These are phyloP conservation scores for Tieghemiomyces parasiticus DNA, from an alignment of 192 early-diverging fungal species.

Conservation along the genomic window DNA sequence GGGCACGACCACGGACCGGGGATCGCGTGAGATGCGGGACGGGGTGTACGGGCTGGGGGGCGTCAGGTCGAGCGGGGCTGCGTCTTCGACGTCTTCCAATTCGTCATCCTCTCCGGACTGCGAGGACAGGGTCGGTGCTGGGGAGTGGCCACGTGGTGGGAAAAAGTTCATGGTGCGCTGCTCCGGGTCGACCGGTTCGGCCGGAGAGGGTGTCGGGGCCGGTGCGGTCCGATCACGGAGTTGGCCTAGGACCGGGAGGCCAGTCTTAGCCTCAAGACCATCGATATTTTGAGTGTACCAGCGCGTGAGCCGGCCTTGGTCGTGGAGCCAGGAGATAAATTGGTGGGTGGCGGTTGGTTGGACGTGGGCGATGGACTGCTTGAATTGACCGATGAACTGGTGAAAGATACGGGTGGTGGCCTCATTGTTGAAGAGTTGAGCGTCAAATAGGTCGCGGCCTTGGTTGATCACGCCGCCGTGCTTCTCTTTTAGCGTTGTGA, in stretches of 20 bases:
- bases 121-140: neutral
- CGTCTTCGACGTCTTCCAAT: neutral
- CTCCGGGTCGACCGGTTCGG: neutral
- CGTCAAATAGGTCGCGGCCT: slow-evolving; percentile 80
- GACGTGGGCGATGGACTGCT: slow-evolving; percentile 27
- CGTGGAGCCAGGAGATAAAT: slow-evolving; percentile 32
- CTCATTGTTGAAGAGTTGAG: slow-evolving; percentile 55
- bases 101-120: neutral
- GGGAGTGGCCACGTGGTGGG: neutral
- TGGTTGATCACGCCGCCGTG: slow-evolving; percentile 53
- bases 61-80: neutral
- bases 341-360: slow-evolving; percentile 35
- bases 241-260: slow-evolving; percentile 13
- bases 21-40: slow-evolving; percentile 6
- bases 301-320: slow-evolving; percentile 27
- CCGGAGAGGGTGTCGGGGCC: neutral
- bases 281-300: slow-evolving; percentile 62
- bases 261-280: slow-evolving; percentile 30
- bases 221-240: neutral
- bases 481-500: slow-evolving; percentile 61
- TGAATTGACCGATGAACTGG: slow-evolving; percentile 36
- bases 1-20: slow-evolving; percentile 28
- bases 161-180: neutral
- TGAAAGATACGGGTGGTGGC: slow-evolving; percentile 49
- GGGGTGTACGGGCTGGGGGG: slow-evolving; percentile 8